phyloP scores from a whole-genome alignment of 2,329 filamentous ascomycete species.

The Aspergillus ustus region DNA sequence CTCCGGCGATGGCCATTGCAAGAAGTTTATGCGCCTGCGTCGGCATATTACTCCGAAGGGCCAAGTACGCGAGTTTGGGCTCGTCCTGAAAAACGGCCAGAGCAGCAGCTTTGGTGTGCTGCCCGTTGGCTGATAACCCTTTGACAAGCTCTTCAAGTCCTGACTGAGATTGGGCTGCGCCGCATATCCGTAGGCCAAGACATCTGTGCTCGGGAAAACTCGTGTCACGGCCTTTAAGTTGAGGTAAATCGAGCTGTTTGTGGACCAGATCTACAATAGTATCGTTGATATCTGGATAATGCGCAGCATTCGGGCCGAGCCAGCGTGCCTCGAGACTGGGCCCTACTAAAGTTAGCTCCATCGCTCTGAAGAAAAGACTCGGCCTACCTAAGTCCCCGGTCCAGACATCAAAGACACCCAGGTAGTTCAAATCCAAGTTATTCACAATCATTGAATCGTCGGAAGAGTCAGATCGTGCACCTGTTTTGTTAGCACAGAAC shows the following conservation, averaged over 20 bases:
- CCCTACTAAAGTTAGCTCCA: slow-evolving; percentile 31
- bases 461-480: slow-evolving; percentile 44
- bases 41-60: slow-evolving; percentile 59
- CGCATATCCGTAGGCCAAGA: slow-evolving; percentile 64
- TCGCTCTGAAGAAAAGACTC: not conserved
- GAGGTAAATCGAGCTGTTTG: slow-evolving; percentile 54
- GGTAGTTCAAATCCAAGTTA: slow-evolving; percentile 63
- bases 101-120: slow-evolving; percentile 67
- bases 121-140: slow-evolving; percentile 56
- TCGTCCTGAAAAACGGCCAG: slow-evolving; percentile 65
- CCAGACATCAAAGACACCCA: slow-evolving; percentile 65
- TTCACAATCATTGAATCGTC: slow-evolving; percentile 60
- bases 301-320: slow-evolving; percentile 30
- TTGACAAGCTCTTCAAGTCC: slow-evolving; percentile 56
- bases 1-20: slow-evolving; percentile 56
- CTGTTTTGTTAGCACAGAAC: slow-evolving; percentile 31
- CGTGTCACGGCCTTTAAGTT: slow-evolving; percentile 57
- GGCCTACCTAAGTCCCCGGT: slow-evolving; percentile 57
- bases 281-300: slow-evolving; percentile 35
- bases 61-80: slow-evolving; percentile 61
- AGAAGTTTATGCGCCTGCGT: slow-evolving; percentile 61
- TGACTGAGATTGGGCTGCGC: slow-evolving; percentile 59
- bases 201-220: slow-evolving; percentile 61
- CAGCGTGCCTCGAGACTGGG: slow-evolving; percentile 38
- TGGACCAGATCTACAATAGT: slow-evolving; percentile 57